Percentiles rank a stretch among this genome's conserved stretches.
Conservation (phyloP, 2,329 filamentous ascomycete species). For the Chrysoporthe puriensis region DNA sequence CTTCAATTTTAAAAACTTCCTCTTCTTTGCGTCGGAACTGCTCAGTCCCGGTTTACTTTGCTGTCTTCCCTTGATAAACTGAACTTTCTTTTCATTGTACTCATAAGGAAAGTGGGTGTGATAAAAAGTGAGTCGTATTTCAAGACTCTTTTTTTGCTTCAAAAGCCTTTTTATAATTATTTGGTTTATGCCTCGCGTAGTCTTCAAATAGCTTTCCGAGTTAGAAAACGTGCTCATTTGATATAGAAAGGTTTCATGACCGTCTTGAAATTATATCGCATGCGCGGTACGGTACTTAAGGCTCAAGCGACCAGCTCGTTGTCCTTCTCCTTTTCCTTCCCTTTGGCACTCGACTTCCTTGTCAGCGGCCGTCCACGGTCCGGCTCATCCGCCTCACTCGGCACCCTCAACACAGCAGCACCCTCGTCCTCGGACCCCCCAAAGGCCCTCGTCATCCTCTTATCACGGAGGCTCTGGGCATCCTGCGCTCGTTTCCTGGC, state of each 20-base stretch:
- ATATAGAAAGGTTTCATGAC: background rate
- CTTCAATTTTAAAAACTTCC: no score
- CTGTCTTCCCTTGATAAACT: no score
- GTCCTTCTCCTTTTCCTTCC: background rate
- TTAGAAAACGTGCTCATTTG: no score
- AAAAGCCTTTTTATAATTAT: no score
- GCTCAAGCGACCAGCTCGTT: background rate
- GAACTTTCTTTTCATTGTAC: no score
- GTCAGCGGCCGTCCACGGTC: slow-evolving; percentile 2
- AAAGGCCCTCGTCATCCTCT: slow-evolving; percentile 17
- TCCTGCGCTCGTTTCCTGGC: slow-evolving; percentile 32
- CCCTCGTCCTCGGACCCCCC: background rate
- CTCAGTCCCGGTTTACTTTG: no score
- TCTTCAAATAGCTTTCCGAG: no score
- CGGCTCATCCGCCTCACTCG: background rate
- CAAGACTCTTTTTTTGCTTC: no score
- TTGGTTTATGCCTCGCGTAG: no score
- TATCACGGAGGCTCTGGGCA: slow-evolving; percentile 13
- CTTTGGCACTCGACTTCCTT: background rate
- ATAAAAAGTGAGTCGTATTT: no score
- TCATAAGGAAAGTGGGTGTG: no score
- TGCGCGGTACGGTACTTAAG: background rate
- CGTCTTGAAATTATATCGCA: background rate
- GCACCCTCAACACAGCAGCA: background rate
- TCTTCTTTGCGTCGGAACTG: no score